Evolutionary conservation across 441 rosid species (phyloP).

Genomic region (Sinapis alba): DNA sequence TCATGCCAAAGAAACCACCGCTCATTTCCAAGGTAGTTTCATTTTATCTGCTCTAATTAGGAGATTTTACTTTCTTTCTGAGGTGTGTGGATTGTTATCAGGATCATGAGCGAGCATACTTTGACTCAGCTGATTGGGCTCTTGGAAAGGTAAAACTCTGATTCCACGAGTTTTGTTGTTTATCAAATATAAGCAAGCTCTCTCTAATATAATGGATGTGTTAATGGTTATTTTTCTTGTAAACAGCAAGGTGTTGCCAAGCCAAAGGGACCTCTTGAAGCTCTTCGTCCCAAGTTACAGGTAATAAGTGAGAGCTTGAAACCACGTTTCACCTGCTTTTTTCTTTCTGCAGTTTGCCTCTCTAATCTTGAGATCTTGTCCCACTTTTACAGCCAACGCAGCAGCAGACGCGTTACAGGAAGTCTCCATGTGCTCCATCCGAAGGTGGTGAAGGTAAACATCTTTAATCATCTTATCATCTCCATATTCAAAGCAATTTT

Average conservation of each 20-base stretch:
- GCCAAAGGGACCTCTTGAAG: constrained; percentile 99
- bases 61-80: neutral
- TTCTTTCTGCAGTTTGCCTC: neutral
- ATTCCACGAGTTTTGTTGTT: constrained; percentile 7
- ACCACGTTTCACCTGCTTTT: neutral
- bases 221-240: neutral
- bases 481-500: neutral
- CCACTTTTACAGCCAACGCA: constrained; percentile 74
- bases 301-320: constrained; percentile 46
- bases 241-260: constrained; percentile 96
- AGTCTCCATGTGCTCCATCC: constrained; percentile 83
- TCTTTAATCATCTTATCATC: neutral
- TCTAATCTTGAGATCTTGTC: constrained; percentile 6
- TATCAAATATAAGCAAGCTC: constrained; percentile 1
- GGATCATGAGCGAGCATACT: constrained; percentile 99
- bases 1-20: constrained; percentile 95
- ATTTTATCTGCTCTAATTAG: neutral
- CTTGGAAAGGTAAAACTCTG: constrained; percentile 83
- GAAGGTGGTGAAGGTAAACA: constrained; percentile 55
- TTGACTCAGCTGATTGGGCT: constrained; percentile 99
- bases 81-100: constrained; percentile 31
- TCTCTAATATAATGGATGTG: constrained; percentile 12
- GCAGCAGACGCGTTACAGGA: constrained; percentile 93
- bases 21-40: constrained; percentile 85
- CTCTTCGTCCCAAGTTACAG: constrained; percentile 98